phyloP scores from a whole-genome alignment of 1,284 basidiomycete genomes.

The Chiua sp. region DNA sequence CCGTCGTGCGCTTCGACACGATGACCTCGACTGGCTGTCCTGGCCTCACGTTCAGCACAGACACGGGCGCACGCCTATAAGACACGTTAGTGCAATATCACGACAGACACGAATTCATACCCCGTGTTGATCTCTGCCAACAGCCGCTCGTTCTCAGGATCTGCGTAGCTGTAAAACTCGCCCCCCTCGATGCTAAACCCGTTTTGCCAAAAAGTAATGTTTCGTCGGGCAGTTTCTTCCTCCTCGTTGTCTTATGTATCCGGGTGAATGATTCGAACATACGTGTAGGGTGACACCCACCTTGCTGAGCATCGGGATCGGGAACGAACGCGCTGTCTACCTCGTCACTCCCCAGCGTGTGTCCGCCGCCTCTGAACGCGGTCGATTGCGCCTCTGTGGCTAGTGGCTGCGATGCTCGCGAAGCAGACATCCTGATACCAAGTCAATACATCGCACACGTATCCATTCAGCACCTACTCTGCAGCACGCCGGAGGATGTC shows the following conservation, averaged over 20 bases:
- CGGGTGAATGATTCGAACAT: neutral
- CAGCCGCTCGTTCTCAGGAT: constrained; percentile 77
- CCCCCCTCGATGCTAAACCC: constrained; percentile 96
- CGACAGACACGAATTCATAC: constrained; percentile 40
- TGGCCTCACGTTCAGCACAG: constrained; percentile 76
- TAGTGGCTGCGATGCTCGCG: constrained; percentile 29
- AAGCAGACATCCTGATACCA: constrained; percentile 27
- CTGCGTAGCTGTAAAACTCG: constrained; percentile 84
- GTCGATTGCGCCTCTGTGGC: neutral
- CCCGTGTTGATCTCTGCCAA: constrained; percentile 85
- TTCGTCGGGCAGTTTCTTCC: constrained; percentile 69
- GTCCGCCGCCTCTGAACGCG: constrained; percentile 73
- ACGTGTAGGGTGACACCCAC: constrained; percentile 10
- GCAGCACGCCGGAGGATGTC: constrained; percentile 85
- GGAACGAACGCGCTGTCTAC: constrained; percentile 73
- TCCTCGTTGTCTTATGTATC: constrained; percentile 45
- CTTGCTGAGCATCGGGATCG: constrained; percentile 58
- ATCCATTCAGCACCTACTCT: constrained; percentile 52
- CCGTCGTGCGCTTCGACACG: constrained; percentile 75
- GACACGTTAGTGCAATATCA: neutral
- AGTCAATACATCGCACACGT: constrained; percentile 1
- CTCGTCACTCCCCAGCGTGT: constrained; percentile 89
- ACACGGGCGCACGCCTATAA: constrained; percentile 76
- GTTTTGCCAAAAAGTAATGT: constrained; percentile 93
- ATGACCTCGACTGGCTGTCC: constrained; percentile 90